Percentiles rank a stretch among this genome's conserved stretches.
These are phyloP conservation scores for Podospora pseudocomata DNA, from an alignment of 495 filamentous ascomycete genomes.

Conservation along the genomic window DNA sequence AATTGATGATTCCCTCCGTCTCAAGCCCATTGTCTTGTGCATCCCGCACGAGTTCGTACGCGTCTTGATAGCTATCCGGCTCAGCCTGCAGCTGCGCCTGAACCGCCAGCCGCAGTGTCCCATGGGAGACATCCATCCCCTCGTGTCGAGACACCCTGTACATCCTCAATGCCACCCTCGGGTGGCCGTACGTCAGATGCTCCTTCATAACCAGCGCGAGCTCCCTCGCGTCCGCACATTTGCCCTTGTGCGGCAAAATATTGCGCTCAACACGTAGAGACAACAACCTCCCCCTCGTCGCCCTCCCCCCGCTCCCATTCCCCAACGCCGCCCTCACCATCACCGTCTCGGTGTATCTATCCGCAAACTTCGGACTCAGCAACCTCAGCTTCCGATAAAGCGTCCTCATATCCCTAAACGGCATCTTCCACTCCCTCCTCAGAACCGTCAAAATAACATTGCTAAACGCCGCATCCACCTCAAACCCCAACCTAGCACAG, in stretches of 20 bases:
- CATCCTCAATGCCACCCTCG: constrained; percentile 28
- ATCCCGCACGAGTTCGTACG: constrained; percentile 33
- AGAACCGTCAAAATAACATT: constrained; percentile 43
- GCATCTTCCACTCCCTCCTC: constrained; percentile 33
- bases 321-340: constrained; percentile 36
- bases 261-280: constrained; percentile 22
- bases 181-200: constrained; percentile 22
- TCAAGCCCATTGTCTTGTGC: constrained; percentile 36
- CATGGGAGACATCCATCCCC: constrained; percentile 31
- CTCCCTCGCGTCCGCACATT: constrained; percentile 26
- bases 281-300: constrained; percentile 22
- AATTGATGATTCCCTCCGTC: constrained; percentile 32
- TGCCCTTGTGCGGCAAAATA: constrained; percentile 23
- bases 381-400: constrained; percentile 35
- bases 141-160: constrained; percentile 34
- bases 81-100: constrained; percentile 34
- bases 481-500: constrained; percentile 32
- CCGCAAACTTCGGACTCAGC: constrained; percentile 30
- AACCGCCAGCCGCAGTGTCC: constrained; percentile 40
- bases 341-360: constrained; percentile 36
- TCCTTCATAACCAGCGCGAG: constrained; percentile 39
- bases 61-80: constrained; percentile 14
- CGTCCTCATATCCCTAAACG: constrained; percentile 36
- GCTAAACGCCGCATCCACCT: constrained; percentile 35
- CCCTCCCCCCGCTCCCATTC: constrained; percentile 17